A percentile compares a stretch with the other conserved stretches of the same genome.
phyloP scores from a whole-genome alignment of 106 monocot genomes.

The Agapanthus africanus region DNA sequence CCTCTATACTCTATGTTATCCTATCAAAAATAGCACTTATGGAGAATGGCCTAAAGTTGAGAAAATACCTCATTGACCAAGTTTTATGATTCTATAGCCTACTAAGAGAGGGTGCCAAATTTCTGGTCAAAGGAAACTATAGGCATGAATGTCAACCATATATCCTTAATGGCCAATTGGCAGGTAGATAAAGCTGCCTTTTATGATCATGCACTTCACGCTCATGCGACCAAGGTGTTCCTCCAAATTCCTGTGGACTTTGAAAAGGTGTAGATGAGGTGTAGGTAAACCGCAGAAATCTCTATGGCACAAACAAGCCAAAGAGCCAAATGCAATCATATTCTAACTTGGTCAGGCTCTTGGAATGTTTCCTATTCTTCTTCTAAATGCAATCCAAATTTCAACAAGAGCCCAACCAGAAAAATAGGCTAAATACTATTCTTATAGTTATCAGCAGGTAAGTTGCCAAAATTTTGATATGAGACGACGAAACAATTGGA shows the following conservation, averaged over 20 bases:
- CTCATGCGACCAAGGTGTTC: not conserved
- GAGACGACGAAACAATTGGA: too few species aligned
- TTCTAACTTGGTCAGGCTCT: not conserved
- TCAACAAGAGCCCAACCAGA: too few species aligned
- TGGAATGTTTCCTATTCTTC: not conserved
- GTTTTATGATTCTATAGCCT: not conserved
- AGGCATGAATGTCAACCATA: not conserved
- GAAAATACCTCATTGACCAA: not conserved
- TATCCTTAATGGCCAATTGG: not conserved
- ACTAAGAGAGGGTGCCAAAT: not conserved
- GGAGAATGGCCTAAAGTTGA: not conserved
- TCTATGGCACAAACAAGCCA: not conserved
- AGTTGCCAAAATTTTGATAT: too few species aligned
- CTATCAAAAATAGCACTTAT: not conserved
- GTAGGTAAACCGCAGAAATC: not conserved
- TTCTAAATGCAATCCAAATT: not conserved
- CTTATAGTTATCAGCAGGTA: too few species aligned
- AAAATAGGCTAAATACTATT: too few species aligned
- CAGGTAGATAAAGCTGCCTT: not conserved
- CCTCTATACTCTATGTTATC: not conserved
- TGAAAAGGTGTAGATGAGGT: not conserved
- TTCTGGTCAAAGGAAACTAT: not conserved
- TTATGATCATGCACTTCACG: not conserved
- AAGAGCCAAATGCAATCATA: not conserved
- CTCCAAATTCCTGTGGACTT: not conserved